Conservation (phyloP, 2,329 filamentous ascomycete species). For the Alternaria rosae region DNA sequence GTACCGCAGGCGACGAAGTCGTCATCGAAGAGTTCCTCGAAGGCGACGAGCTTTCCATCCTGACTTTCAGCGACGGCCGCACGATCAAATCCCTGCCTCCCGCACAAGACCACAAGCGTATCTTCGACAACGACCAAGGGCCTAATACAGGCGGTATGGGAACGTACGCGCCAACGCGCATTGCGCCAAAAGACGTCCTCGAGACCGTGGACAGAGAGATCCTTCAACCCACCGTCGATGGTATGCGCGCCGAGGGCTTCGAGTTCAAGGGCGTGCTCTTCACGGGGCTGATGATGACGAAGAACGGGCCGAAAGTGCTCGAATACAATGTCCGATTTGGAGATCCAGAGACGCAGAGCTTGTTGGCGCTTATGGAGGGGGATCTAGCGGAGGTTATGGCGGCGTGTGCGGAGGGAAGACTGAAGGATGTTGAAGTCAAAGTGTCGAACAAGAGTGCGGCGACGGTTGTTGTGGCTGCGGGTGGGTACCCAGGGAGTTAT, state of each 20-base stretch:
- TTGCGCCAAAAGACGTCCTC: slow-evolving; percentile 67
- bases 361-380: slow-evolving; percentile 81
- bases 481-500: slow-evolving; percentile 86
- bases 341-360: slow-evolving; percentile 88
- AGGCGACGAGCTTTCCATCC: slow-evolving; percentile 89
- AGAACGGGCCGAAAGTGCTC: slow-evolving; percentile 78
- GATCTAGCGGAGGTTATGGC: slow-evolving; percentile 90
- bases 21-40: slow-evolving; percentile 94
- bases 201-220: slow-evolving; percentile 80
- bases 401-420: slow-evolving; percentile 77
- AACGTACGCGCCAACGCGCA: slow-evolving; percentile 81
- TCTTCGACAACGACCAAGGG: slow-evolving; percentile 86
- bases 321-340: slow-evolving; percentile 96
- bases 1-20: slow-evolving; percentile 84
- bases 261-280: slow-evolving; percentile 73
- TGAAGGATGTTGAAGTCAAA: slow-evolving; percentile 73
- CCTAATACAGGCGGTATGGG: slow-evolving; percentile 98
- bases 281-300: slow-evolving; percentile 93
- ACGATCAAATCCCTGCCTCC: slow-evolving; percentile 84
- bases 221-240: slow-evolving; percentile 87
- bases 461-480: slow-evolving; percentile 92
- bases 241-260: slow-evolving; percentile 77
- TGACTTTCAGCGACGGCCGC: slow-evolving; percentile 90
- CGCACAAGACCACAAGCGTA: slow-evolving; percentile 96
- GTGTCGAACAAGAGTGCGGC: slow-evolving; percentile 77